Percentiles rank a stretch among this genome's conserved stretches.
Conservation (phyloP, 2,329 filamentous ascomycete species). For the Mycosphaerella sp. region DNA sequence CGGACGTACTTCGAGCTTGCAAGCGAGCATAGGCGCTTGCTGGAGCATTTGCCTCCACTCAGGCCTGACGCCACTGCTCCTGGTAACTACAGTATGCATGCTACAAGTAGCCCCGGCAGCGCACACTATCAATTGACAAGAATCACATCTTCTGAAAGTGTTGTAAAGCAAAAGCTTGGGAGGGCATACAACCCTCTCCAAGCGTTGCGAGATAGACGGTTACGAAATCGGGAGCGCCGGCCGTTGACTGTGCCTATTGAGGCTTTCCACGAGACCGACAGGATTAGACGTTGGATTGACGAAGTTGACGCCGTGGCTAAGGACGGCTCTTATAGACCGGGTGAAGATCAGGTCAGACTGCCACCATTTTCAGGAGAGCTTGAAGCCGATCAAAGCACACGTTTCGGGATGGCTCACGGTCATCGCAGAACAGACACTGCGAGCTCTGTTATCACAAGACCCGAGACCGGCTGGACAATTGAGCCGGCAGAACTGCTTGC, state of each 20-base stretch:
- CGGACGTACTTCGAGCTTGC: conserved; percentile 80
- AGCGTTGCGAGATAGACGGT: conserved; percentile 82
- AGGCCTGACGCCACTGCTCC: conserved; percentile 42
- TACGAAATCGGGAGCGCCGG: conserved; percentile 70
- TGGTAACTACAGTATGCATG: conserved; percentile 37
- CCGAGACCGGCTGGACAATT: conserved; percentile 77
- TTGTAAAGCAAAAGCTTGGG: conserved; percentile 45
- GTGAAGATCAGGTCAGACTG: conserved; percentile 30
- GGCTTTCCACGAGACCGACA: conserved; percentile 68
- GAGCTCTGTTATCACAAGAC: conserved; percentile 58
- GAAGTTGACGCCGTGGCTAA: conserved; percentile 50
- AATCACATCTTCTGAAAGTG: conserved; percentile 33
- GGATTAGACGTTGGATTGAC: conserved; percentile 71
- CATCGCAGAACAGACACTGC: conserved; percentile 38
- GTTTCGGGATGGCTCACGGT: conserved; percentile 14
- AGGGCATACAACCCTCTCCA: conserved; percentile 86
- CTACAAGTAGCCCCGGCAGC: conserved; percentile 39
- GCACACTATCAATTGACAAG: conserved; percentile 37
- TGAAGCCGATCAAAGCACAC: conserved; percentile 15
- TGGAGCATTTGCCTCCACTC: conserved; percentile 73
- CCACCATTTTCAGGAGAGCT: conserved; percentile 28
- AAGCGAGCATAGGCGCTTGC: conserved; percentile 71
- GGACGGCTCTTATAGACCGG: conserved; percentile 33
- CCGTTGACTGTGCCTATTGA: conserved; percentile 66
- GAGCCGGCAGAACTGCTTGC: conserved; percentile 80